phyloP scores from a whole-genome alignment of 1,284 basidiomycete species.

The Tilletia walkeri region DNA sequence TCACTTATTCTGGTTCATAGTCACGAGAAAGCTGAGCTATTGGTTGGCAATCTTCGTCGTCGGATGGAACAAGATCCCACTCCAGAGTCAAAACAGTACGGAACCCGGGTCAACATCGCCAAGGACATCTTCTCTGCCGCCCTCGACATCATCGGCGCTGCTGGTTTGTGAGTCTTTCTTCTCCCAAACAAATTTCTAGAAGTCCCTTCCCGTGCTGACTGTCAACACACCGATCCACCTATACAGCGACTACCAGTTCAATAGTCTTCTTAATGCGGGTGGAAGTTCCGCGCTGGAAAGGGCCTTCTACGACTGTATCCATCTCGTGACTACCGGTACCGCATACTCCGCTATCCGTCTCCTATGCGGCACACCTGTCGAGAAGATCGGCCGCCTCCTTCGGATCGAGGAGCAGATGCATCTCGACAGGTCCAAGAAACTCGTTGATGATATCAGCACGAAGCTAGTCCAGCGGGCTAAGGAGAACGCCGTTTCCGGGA shows the following conservation, averaged over 20 bases:
- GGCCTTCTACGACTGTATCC: slow-evolving; percentile 25
- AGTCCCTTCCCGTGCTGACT: neutral
- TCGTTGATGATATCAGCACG: slow-evolving; percentile 71
- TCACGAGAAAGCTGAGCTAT: neutral
- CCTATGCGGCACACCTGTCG: slow-evolving; percentile 20
- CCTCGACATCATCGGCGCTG: neutral
- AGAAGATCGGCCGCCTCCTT: slow-evolving; percentile 20
- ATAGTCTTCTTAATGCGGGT: neutral
- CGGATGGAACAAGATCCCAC: neutral
- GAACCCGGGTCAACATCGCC: neutral
- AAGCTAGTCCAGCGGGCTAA: slow-evolving; percentile 80
- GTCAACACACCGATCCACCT: neutral
- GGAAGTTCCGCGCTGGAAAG: slow-evolving; percentile 68
- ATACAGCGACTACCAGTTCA: neutral
- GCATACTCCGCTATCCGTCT: neutral
- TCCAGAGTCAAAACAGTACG: neutral
- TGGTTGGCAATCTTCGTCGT: neutral
- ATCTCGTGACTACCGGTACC: slow-evolving; percentile 13
- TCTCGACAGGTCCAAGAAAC: slow-evolving; percentile 67
- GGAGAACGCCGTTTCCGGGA: slow-evolving; percentile 75
- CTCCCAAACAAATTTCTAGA: neutral
- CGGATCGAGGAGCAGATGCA: neutral
- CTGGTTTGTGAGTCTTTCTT: neutral
- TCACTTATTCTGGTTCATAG: neutral
- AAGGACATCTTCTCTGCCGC: neutral